A percentile compares a stretch with the other conserved stretches of the same genome.
phyloP scores from a whole-genome alignment of 257 asterid species.

The Jasminum sambac region DNA sequence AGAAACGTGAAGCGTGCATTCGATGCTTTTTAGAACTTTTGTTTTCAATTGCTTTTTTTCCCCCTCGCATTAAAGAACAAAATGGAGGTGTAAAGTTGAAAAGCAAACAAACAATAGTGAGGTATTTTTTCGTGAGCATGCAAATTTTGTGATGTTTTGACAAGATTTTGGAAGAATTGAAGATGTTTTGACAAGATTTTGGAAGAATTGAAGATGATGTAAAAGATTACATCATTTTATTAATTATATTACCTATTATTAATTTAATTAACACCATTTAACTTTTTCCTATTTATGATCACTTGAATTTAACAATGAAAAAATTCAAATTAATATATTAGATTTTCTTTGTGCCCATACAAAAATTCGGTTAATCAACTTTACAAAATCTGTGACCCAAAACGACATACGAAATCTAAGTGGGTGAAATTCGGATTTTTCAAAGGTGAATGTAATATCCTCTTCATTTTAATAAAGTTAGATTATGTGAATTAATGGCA shows the following conservation, averaged over 20 bases:
- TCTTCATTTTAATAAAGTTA: too few species aligned
- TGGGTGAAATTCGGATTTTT: background rate
- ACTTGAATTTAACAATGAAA: conserved; percentile 2
- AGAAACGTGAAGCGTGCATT: too few species aligned
- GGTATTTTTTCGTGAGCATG: background rate
- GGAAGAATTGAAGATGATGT: too few species aligned
- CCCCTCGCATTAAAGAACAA: background rate
- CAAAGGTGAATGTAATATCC: background rate
- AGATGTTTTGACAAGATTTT: too few species aligned
- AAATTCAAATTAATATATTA: background rate
- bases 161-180: too few species aligned
- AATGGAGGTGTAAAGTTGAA: background rate
- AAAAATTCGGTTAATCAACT: background rate
- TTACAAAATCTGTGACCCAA: background rate
- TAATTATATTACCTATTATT: background rate
- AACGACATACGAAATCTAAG: background rate
- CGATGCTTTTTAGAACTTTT: too few species aligned
- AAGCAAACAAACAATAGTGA: background rate
- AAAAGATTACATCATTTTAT: too few species aligned
- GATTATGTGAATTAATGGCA: background rate
- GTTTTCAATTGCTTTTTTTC: too few species aligned
- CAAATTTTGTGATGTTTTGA: too few species aligned
- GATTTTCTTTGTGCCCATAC: background rate
- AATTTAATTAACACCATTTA: background rate
- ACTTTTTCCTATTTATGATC: background rate